Conservation (phyloP, 345 rosid species). For the Eucalyptus erythrocorys region DNA sequence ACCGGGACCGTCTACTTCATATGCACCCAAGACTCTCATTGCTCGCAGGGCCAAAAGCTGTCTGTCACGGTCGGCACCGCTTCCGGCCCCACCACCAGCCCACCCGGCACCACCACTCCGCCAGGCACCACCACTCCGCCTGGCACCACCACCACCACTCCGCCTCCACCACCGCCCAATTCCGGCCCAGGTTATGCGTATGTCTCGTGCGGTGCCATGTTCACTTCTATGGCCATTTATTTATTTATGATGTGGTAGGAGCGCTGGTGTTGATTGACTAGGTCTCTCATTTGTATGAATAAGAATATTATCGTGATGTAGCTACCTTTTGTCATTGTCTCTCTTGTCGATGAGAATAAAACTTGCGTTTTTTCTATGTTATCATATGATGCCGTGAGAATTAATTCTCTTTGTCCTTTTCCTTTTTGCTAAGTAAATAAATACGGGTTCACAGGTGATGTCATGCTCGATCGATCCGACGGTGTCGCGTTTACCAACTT, state of each 20-base stretch:
- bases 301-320: not conserved
- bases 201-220: not conserved
- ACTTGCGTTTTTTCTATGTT: not conserved
- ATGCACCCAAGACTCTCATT: slow-evolving; percentile 3
- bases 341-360: not conserved
- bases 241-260: not conserved
- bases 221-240: not conserved
- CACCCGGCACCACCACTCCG: not conserved
- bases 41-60: slow-evolving; percentile 4
- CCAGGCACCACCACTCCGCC: not conserved
- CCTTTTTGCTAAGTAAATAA: not conserved
- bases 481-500: not conserved
- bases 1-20: slow-evolving; percentile 1
- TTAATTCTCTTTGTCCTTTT: not conserved
- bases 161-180: not conserved
- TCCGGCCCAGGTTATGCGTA: not conserved
- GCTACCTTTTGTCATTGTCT: not conserved
- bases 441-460: not conserved
- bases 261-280: not conserved
- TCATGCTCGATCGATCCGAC: not conserved
- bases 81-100: not conserved
- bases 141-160: not conserved
- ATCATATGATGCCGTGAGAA: not conserved
- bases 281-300: not conserved
- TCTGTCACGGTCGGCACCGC: not conserved